Evolutionary conservation across 257 asterid genomes (phyloP), one percentile per base, ranked within the genome.

Genomic region (Euphrasia confusa): DNA sequence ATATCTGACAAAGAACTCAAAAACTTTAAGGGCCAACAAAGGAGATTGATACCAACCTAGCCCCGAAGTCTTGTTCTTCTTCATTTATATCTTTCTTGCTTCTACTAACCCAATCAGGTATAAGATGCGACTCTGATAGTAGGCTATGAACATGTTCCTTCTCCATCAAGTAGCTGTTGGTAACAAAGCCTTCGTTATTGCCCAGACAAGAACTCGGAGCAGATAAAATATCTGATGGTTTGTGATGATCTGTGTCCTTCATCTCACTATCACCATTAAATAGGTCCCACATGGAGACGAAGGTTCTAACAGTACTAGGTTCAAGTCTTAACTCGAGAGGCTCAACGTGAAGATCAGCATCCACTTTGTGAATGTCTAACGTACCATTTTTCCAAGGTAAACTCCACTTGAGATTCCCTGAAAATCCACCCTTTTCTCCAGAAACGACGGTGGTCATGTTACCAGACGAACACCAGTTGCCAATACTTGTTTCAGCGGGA

Each of bases 311-410:
- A 52, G 89, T 75, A 66, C 80, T 79, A 47, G 97, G 97, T 70
- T 93, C 88, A 67, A 87, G 72, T 66, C 81, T 82, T 68, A 93
- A 49, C 69, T 83, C 84, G 70, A 93, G 76, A 66, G 96, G 97
- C 67, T 85, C 92, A 56, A 89, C 68, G 42, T 70, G 74, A 77
- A 88, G 89, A 75, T 87, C 91, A 61, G 90, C 96, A 71, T 93
- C 97, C 78, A 93, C 97, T 68, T 77, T 86, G 67, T 74, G 72
- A 65, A 82, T 81, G 72, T 89, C 95, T 64, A 93, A 70, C 62
- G 97, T 83, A 61, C 99, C 97, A 76, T 87, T 85, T 76, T 86
- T 83, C 99, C 96, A 93, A 54, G 97, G 99, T 74, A 93, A 83
- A 72, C 84, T 82, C 61, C 87, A 68, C 76, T 79, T 87, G 10